Evolutionary conservation across 257 asterid genomes (phyloP), one percentile per base, ranked within the genome.

Genomic region (Gynochthodes officinalis): DNA sequence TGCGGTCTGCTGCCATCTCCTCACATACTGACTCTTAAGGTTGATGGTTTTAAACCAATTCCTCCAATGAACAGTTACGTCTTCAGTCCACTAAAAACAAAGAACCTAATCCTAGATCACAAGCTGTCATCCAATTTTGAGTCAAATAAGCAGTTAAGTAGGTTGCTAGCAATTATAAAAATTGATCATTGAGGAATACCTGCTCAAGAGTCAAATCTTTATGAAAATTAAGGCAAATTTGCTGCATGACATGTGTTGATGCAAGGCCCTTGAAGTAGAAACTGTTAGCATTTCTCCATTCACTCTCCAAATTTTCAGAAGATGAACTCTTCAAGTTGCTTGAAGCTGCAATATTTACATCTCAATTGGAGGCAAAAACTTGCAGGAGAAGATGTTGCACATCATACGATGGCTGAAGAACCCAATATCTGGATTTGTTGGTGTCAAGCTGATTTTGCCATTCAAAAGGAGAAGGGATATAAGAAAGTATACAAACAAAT

Each of bases 231-330:
- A 68, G 81, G 81, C 89, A 84, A 70, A 85, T 82, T 77, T 86
- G 80, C 86, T 85, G 88, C 87, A 95, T 80, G 63, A 43, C 73
- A 80, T 86, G 81, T 78, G 79, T 70, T 9, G 98, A 85, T 53
- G 89, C 84, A 70, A 95, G 82, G 87, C 96, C 85, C 87, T 85
- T 95, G 89, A 90, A 95, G 83, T 95, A 95, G 86, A 76, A 89
- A 70, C 76, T 78, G 63, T 92, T 92, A 55, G 95, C 95, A 27
- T 71, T 61, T 74, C 72, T 84, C 98, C 99, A 94, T 62, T 77
- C 73, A 60, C 43, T 69, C 61, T 85, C 89, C 57, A 58, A 64
- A 73, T 44, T 70, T 33, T 73, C 76, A 75, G 67, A 35, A 23
- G 88, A 74, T 25, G 82, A 75, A 72, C 78, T 65, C 77, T 75